These are phyloP conservation scores for Trametes maxima DNA, from an alignment of 768 basidiomycete genomes.

Conservation along the genomic window DNA sequence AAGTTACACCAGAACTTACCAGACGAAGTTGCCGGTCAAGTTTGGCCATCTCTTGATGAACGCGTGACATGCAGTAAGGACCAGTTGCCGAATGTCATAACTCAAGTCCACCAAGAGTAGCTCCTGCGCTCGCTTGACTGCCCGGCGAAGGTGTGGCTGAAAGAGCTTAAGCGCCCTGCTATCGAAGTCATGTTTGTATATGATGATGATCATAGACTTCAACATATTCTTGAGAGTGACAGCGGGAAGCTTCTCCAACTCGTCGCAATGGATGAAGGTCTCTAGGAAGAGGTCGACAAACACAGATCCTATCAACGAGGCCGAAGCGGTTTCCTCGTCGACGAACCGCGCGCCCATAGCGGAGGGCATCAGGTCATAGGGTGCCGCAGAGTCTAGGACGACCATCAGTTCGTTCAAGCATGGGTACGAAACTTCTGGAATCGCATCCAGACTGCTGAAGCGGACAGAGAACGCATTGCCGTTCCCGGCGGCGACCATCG, in stretches of 20 bases:
- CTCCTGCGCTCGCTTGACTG: slow-evolving; percentile 54
- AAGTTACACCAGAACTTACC: slow-evolving; percentile 41
- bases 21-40: slow-evolving; percentile 53
- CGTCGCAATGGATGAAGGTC: slow-evolving; percentile 49
- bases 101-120: slow-evolving; percentile 54
- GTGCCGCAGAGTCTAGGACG: slow-evolving; percentile 61
- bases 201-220: slow-evolving; percentile 63
- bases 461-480: slow-evolving; percentile 56
- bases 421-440: slow-evolving; percentile 49
- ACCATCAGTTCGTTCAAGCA: slow-evolving; percentile 61
- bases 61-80: slow-evolving; percentile 60
- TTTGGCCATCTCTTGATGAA: slow-evolving; percentile 63
- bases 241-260: slow-evolving; percentile 53
- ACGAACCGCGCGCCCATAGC: slow-evolving; percentile 42
- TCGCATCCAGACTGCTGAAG: slow-evolving; percentile 48
- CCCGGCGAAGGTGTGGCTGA: slow-evolving; percentile 52
- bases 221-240: slow-evolving; percentile 60
- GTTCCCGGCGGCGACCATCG: slow-evolving; percentile 45
- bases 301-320: slow-evolving; percentile 58
- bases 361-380: slow-evolving; percentile 49
- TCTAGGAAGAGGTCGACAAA: slow-evolving; percentile 64
- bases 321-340: slow-evolving; percentile 45
- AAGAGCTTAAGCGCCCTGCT: slow-evolving; percentile 54
- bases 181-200: slow-evolving; percentile 77
- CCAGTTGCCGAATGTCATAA: slow-evolving; percentile 68